Conservation (phyloP, 768 basidiomycete genomes). For the Boletus insuetus region DNA sequence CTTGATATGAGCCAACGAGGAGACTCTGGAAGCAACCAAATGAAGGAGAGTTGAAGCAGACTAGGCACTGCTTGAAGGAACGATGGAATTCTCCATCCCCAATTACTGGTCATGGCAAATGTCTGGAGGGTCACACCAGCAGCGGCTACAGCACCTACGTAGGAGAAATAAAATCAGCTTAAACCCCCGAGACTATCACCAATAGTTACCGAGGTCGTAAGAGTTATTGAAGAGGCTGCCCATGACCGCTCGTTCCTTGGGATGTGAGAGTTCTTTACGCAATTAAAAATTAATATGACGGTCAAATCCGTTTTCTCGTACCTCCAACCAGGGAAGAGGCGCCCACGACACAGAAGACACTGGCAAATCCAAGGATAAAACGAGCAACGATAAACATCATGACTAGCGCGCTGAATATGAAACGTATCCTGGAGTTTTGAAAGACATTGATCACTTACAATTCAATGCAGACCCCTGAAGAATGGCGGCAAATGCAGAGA, state of each 20-base stretch:
- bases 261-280: conserved; percentile 20
- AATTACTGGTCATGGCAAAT: conserved; percentile 53
- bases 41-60: conserved; percentile 50
- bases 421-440: background rate
- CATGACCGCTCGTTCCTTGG: conserved; percentile 18
- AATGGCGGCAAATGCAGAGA: conserved; percentile 3
- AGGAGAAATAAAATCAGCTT: background rate
- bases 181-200: background rate
- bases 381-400: background rate
- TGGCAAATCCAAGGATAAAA: conserved; percentile 1
- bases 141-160: conserved; percentile 31
- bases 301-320: background rate
- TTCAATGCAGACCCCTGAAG: conserved; percentile 11
- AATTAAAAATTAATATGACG: background rate
- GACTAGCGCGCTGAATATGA: background rate
- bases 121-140: conserved; percentile 60
- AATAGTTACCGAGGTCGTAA: conserved; percentile 12
- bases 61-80: conserved; percentile 58
- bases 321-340: conserved; percentile 23
- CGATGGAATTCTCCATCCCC: conserved; percentile 67
- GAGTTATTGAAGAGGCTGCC: conserved; percentile 7
- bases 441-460: background rate
- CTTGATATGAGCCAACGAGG: conserved; percentile 63
- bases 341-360: background rate
- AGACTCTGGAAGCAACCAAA: conserved; percentile 61